These are phyloP conservation scores for Saccharomyces pastorianus DNA, from an alignment of 1,139 yeast genomes.

Conservation along the genomic window DNA sequence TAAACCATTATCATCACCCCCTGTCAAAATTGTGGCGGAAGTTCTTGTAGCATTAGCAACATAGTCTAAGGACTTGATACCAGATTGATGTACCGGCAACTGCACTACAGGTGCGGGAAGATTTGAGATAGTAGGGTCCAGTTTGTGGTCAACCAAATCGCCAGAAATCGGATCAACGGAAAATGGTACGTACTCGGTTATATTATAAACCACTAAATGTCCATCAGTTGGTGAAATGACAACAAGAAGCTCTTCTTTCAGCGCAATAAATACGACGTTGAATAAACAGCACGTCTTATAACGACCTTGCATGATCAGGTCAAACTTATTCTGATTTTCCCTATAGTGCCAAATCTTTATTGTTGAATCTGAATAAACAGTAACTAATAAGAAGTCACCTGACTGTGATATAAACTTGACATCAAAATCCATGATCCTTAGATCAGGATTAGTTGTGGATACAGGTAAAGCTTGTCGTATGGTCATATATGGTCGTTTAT, in stretches of 20 bases:
- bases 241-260: constrained; percentile 33
- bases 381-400: constrained; percentile 42
- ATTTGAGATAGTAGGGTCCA: not conserved
- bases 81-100: constrained; percentile 66
- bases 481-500: constrained; percentile 38
- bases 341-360: constrained; percentile 59
- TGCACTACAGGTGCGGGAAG: not conserved
- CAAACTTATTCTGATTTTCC: constrained; percentile 34
- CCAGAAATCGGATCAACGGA: constrained; percentile 1
- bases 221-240: constrained; percentile 81
- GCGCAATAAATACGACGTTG: constrained; percentile 43
- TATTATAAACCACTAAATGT: constrained; percentile 52
- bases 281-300: constrained; percentile 74
- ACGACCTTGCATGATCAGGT: constrained; percentile 38
- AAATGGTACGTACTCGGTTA: constrained; percentile 32
- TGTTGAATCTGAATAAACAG: constrained; percentile 80
- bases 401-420: constrained; percentile 32
- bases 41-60: constrained; percentile 16
- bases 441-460: constrained; percentile 54
- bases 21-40: constrained; percentile 46
- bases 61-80: constrained; percentile 51
- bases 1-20: constrained; percentile 89
- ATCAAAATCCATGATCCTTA: constrained; percentile 81
- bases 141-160: not conserved
- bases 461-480: constrained; percentile 44